A percentile compares a stretch with the other conserved stretches of the same genome.
phyloP scores from a whole-genome alignment of 1,284 basidiomycete species.

The Leccinum subspadiceum region DNA sequence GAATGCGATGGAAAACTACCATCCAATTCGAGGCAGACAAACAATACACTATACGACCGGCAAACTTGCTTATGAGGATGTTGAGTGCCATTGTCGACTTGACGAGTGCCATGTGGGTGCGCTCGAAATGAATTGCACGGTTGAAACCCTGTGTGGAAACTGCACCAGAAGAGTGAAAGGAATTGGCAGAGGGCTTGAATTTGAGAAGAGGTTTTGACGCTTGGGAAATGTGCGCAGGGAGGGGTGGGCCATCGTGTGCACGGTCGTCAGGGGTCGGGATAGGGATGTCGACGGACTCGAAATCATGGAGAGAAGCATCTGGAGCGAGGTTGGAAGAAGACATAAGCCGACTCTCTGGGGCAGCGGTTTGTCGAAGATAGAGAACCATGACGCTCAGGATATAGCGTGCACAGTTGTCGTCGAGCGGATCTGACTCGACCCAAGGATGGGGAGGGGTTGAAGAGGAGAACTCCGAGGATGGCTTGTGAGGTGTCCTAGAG shows the following conservation, averaged over 20 bases:
- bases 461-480: conserved; percentile 40
- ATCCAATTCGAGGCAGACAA: conserved; percentile 91
- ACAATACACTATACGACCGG: conserved; percentile 82
- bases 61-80: conserved; percentile 61
- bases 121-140: conserved; percentile 57
- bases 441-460: conserved; percentile 42
- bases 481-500: conserved; percentile 34
- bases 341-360: conserved; percentile 55
- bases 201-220: conserved; percentile 29
- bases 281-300: conserved; percentile 54
- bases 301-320: conserved; percentile 70
- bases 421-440: conserved; percentile 75
- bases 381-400: conserved; percentile 80
- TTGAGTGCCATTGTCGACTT: conserved; percentile 58
- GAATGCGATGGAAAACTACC: conserved; percentile 74
- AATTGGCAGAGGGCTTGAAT: conserved; percentile 34
- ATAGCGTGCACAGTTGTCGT: conserved; percentile 86
- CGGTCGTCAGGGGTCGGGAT: conserved; percentile 29
- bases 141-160: conserved; percentile 22
- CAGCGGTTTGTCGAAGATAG: conserved; percentile 74
- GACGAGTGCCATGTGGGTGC: conserved; percentile 62
- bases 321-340: conserved; percentile 63
- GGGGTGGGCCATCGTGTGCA: conserved; percentile 21
- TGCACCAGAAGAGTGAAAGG: conserved; percentile 30
- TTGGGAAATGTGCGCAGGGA: conserved; percentile 35